Evolutionary conservation across 116 monocot species (phyloP).

Genomic region (Trichopus zeylanicus): DNA sequence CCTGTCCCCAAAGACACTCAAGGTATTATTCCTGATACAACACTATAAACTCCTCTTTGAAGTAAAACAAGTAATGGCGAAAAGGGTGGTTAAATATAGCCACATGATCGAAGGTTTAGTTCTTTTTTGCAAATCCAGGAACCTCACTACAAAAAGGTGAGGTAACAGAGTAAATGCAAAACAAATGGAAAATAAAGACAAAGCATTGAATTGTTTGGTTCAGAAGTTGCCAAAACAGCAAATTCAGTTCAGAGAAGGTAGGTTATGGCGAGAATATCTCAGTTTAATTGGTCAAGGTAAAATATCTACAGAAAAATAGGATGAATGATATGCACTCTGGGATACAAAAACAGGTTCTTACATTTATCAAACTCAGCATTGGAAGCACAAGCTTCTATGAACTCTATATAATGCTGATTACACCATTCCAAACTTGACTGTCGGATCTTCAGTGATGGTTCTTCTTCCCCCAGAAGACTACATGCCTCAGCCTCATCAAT

Average conservation of each 20-base stretch:
- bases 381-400: slow-evolving; percentile 86
- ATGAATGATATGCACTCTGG: not conserved
- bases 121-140: no score
- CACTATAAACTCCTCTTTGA: not conserved
- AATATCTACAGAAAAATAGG: not conserved
- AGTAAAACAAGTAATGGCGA: no score
- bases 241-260: not conserved
- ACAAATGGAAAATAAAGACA: no score
- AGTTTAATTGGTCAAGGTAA: not conserved
- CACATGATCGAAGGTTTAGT: no score
- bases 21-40: no score
- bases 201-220: no score
- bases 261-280: not conserved
- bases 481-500: slow-evolving; percentile 68
- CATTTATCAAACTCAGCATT: slow-evolving; percentile 93
- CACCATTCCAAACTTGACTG: slow-evolving; percentile 75
- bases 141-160: no score
- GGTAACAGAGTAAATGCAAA: no score
- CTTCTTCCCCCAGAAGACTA: slow-evolving; percentile 71
- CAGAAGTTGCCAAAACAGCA: no score
- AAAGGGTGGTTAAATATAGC: no score
- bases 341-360: slow-evolving; percentile 17
- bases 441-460: slow-evolving; percentile 42
- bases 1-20: no score
- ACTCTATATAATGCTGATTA: slow-evolving; percentile 74